Evolutionary conservation across 208 protist species (phyloP), one percentile per base, ranked within the genome.

Genomic region (Porcisia hertigi): DNA sequence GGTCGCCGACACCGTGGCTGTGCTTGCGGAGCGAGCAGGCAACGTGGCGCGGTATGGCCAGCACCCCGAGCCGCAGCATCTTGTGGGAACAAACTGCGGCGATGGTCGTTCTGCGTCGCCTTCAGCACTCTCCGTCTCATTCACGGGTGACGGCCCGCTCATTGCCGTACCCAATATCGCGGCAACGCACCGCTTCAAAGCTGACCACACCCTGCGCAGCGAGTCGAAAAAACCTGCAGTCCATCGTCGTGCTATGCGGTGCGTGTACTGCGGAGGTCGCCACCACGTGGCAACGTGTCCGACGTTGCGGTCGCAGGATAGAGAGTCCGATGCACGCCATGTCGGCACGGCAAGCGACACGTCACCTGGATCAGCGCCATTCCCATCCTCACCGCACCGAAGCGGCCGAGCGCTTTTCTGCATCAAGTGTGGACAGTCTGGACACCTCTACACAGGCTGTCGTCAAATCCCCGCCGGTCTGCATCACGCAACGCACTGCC

Each of bases 231-330:
- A 92, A 52, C 92, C 92, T 12, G 66, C 77, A 6, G 74, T 94
- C 76, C 90, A 94, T 63, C 88, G 86, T 41, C 86, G 84, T 39
- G 75, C 73, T 6, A 16, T 94, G 55, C 90, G 90, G 7, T 96
- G 92, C 74, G 92, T 89, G 11, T 96, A 96, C 81, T 96, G 92
- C 74, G 80, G 85, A 70, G 89, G 92, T 3, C 76, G 75, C 9
- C 92, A 96, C 77, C 90, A 94, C 77, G 84, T 96, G 60, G 87
- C 92, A 11, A 73, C 76, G 69, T 96, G 92, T 71, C 89, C 92
- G 6, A 83, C 81, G 63, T 73, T 88, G 34, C 59, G 80, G 47
- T 67, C 77, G 39, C 67, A 72, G 36, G 53, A 80, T 39, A 25
- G 25, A 65, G 70, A 75, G 52, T 30, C 49, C 23, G 41, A 25